These are phyloP conservation scores for Gnomoniopsis sp. DNA, from an alignment of 2,329 filamentous ascomycete species.

Conservation along the genomic window DNA sequence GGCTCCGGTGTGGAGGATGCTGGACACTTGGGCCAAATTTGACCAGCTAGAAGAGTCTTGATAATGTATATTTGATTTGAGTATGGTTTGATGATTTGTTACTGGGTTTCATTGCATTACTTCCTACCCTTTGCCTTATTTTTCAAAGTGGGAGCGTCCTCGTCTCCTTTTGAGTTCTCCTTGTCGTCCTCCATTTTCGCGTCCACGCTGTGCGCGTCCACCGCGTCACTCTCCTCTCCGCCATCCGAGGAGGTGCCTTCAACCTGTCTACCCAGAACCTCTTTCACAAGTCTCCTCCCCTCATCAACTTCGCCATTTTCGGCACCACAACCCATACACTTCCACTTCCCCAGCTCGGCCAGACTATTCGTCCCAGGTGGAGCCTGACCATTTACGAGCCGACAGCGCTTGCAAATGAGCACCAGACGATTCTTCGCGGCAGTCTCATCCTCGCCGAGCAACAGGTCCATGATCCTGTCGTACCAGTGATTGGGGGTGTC, in stretches of 20 bases:
- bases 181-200: neutral
- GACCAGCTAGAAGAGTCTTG: neutral
- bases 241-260: conserved; percentile 18
- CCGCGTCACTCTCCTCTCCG: conserved; percentile 14
- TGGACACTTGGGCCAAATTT: too few relatives aligned
- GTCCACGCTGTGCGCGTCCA: conserved; percentile 10
- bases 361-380: conserved; percentile 77
- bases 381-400: conserved; percentile 92
- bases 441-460: conserved; percentile 93
- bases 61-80: neutral
- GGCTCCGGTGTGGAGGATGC: too few relatives aligned
- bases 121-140: conserved; percentile 2
- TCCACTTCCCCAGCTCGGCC: conserved; percentile 81
- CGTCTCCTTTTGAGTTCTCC: neutral
- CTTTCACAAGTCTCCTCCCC: conserved; percentile 66
- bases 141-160: neutral
- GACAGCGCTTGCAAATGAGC: conserved; percentile 77
- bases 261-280: conserved; percentile 45
- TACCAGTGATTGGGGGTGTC: conserved; percentile 69
- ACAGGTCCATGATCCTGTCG: conserved; percentile 85
- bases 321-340: conserved; percentile 78
- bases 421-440: conserved; percentile 86
- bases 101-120: neutral
- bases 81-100: neutral
- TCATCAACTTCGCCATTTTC: conserved; percentile 82